phyloP scores from a whole-genome alignment of 768 basidiomycete species.

The Sistotremastrum niveocremeum region DNA sequence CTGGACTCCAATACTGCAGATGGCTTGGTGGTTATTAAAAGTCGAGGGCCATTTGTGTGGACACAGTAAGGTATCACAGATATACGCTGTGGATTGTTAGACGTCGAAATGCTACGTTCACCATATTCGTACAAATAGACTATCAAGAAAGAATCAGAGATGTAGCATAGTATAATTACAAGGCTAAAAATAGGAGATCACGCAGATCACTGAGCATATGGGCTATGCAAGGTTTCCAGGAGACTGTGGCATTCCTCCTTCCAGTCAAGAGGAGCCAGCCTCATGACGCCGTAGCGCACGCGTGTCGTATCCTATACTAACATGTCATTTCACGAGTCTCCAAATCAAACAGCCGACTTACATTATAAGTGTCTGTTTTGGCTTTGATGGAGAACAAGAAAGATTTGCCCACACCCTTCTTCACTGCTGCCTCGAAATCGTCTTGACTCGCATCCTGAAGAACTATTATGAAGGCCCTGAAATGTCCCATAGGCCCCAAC shows the following conservation, averaged over 20 bases:
- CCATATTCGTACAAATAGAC: too few relatives aligned
- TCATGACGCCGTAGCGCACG: constrained; percentile 70
- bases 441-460: constrained; percentile 44
- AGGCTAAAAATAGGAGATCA: background rate
- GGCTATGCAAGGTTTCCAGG: constrained; percentile 42
- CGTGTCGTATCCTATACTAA: constrained; percentile 57
- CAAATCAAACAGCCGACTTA: constrained; percentile 21
- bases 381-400: constrained; percentile 82
- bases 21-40: too few relatives aligned
- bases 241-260: constrained; percentile 48
- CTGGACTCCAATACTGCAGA: too few relatives aligned
- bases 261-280: constrained; percentile 53
- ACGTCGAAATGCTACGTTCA: too few relatives aligned
- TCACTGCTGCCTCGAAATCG: constrained; percentile 44
- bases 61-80: too few relatives aligned
- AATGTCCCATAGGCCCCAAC: background rate
- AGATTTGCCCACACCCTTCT: constrained; percentile 49
- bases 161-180: background rate
- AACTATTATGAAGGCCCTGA: constrained; percentile 1
- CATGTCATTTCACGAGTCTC: background rate
- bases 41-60: too few relatives aligned
- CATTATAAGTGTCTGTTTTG: constrained; percentile 76
- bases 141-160: too few relatives aligned
- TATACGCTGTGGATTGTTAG: too few relatives aligned
- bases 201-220: constrained; percentile 34